Evolutionary conservation across 352 stramenopile species (phyloP), one percentile per base, ranked within the genome.

Genomic region (Phytophthora podocarpi): DNA sequence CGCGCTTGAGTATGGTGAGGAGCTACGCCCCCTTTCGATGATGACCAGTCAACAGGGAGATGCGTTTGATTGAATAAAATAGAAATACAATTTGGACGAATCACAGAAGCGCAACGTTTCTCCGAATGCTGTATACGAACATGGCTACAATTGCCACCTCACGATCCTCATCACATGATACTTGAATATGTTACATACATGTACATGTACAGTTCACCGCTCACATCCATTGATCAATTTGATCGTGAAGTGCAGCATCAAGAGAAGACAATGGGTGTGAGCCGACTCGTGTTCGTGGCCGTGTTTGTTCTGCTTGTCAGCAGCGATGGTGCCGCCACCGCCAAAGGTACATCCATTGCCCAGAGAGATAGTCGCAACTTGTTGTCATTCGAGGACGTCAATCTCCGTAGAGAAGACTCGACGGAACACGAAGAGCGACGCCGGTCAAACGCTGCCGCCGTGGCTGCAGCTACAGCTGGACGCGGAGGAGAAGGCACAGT

Each of bases 21-120:
- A 57, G 23, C 20, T 37, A 11, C 15, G 35, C 46, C 24, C 26
- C 21, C 13, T 53, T 53, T 46, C 32, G 26, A 61, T 46, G 41
- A 35, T 35, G 31, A 61, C 53, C 53, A 61, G 41, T 61, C 54
- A 54, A 63, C 13, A n/a, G 18, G 13, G 3, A 34, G 16, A 30
- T 31, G 20, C 8, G 46, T n/a, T 1, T 46, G 30, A 51, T 52
- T 60, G 51, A 21, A 31, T 30, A 34, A 30, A 31, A 37, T 41
- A 12, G 9, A 5, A 13, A 16, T 11, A 37, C 11, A 30, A 18
- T 26, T 28, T 15, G 13, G 12, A 3, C 27, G 26, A 28, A 35
- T 26, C 27, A 35, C 16, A 24, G 1, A 18, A 26, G 26, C 24
- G 5, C 27, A 9, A n/a, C n/a, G n/a, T 34, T 18, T 21, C 12